Evolutionary conservation across 2,329 filamentous ascomycete species (phyloP), one percentile per base, ranked within the genome.

Genomic region (Torrubiella hemipterigena): DNA sequence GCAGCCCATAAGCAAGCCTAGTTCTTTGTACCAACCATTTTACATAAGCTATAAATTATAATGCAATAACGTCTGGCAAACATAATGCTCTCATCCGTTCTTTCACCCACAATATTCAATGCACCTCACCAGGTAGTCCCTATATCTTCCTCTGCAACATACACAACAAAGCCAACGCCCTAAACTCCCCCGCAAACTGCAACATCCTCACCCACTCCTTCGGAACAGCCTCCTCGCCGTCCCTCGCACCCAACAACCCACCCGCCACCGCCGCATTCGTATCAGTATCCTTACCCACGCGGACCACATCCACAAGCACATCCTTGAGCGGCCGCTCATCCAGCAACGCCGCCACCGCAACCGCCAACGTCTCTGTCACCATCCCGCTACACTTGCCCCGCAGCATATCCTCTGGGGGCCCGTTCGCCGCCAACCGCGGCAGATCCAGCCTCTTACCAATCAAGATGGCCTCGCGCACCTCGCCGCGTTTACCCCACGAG

Each of bases 201-300:
- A 63, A 37, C 38, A 44, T 48, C 7, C 45, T 38, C 31, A 46
- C 44, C 63, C 63, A 67, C 11, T 44, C 21, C n/a, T 29, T 15
- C 1, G 62, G 61, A n/a, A 67, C 55, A 5, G 47, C 54, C 3
- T 51, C 45, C 4, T 52, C 44, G 4, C 63, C 63, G 29, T 65
- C 59, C 17, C 59, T 45, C 2, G 61, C 63, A 0, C 63, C 63
- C 3, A 67, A 34, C 4, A 66, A 38, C 1, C 62, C 62, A 1
- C 63, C 61, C 0, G 61, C 59, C 25, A 66, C 54, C 1, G 62
- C 62, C 1, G 41, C 61, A 32, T 66, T 66, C 0, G 62, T 65
- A 36, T 67, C 63, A 1, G 60, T 59, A 33, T 67, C 62, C 12
- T 41, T 43, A 2, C 63, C 62, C 19, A 66, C 46, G 4, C 58